Base-by-base conservation (phyloP, 2,329 filamentous ascomycete species). In the Talaromyces albobiverticillius region DNA sequence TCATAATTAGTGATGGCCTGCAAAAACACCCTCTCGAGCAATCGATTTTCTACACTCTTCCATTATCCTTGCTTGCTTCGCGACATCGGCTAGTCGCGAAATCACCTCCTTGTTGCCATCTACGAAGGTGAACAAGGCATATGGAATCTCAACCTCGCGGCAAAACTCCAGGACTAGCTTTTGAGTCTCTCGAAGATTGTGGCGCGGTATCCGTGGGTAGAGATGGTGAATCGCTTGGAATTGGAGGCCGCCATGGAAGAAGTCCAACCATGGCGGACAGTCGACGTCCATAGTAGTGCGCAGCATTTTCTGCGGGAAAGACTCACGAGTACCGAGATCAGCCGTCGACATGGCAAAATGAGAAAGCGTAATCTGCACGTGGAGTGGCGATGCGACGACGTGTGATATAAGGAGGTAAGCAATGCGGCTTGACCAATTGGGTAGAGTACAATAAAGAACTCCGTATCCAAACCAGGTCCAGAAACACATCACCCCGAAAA, bases 271-370 rank as follows among this genome's bases (percentile, higher is more conserved):
- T 11, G 81, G 78, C 0, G 90, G 89, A 66, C 90, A 95, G 67
- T 94, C 90, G 20, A 95, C 85, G 60, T 95, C 90, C 90, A 96
- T 95, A 11, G 91, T 95, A 1, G 91, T 96, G 61, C 92, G 86
- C 43, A 96, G 79, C 87, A 95, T 94, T 70, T 87, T 89, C 71
- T 95, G 90, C 0, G 91, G 85, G 69, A 96, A 96, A 0, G 89
- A 94, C 69, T 96, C 91, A 49, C 86, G 79, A 1, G 88, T 84
- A 0, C 92, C 92, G 11, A 96, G 79, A 63, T 96, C 90, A 10
- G 89, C 82, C 0, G 91, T 96, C 62, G 89, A 93, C 91, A 95
- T 96, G 60, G 89, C 89, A 71, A 95, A 96, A 71, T 96, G 91
- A 2, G 89, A 94, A 16, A 96, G 81, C 0, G 90, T 95, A 68